Percentiles rank a stretch among this genome's conserved stretches.
Conservation (phyloP, 1,284 basidiomycete genomes). For the Afroboletus lepidellus region DNA sequence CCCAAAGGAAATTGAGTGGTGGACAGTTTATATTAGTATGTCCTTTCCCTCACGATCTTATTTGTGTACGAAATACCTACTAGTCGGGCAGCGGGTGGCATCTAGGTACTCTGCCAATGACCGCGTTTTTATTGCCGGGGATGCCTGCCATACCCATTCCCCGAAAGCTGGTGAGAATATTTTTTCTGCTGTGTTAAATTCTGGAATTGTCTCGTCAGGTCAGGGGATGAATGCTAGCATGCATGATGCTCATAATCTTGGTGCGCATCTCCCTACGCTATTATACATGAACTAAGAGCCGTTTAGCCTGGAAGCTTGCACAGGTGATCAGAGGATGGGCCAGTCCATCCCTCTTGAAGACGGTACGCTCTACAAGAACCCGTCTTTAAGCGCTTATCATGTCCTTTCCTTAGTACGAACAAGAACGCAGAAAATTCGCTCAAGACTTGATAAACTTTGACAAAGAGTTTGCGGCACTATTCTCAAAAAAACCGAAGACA, state of each 20-base stretch:
- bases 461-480: background rate
- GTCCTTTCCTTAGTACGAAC: conserved; percentile 52
- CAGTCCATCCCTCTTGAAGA: conserved; percentile 61
- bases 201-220: conserved; percentile 30
- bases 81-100: too few species aligned
- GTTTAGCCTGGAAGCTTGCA: conserved; percentile 69
- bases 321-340: conserved; percentile 75
- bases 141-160: conserved; percentile 84
- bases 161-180: conserved; percentile 61
- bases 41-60: conserved; percentile 22
- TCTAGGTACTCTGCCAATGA: conserved; percentile 64
- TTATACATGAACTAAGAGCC: conserved; percentile 4
- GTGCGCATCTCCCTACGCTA: conserved; percentile 31
- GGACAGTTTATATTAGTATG: conserved; percentile 78
- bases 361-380: conserved; percentile 44
- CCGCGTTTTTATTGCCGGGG: conserved; percentile 79
- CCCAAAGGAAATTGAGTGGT: conserved; percentile 69
- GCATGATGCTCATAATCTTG: conserved; percentile 35
- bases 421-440: conserved; percentile 48
- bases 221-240: conserved; percentile 25
- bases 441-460: background rate
- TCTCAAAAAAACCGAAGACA: background rate
- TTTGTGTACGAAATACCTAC: background rate
- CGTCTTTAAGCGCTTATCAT: background rate
- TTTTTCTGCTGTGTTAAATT: background rate